phyloP scores from a whole-genome alignment of 495 filamentous ascomycete species.

The Elasticomyces elasticus region DNA sequence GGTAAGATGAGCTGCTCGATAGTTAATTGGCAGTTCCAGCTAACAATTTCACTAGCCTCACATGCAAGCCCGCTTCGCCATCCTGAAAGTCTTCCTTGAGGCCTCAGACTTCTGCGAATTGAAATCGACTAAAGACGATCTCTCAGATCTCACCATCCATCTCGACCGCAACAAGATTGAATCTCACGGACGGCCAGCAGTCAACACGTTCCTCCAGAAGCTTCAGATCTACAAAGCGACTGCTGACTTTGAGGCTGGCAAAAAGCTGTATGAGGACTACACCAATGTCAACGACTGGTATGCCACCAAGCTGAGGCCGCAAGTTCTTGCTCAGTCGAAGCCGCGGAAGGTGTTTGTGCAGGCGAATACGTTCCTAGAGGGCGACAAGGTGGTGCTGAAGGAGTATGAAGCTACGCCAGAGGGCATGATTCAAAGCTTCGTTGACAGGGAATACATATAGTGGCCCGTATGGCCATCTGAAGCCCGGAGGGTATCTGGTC shows the following conservation, averaged over 20 bases:
- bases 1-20: no score
- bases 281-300: constrained; percentile 74
- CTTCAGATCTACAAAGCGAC: constrained; percentile 88
- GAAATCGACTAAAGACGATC: constrained; percentile 59
- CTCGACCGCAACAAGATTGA: constrained; percentile 80
- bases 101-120: constrained; percentile 76
- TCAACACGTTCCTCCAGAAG: constrained; percentile 83
- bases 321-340: constrained; percentile 76
- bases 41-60: constrained; percentile 74
- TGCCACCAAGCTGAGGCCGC: constrained; percentile 61
- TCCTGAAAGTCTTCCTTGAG: constrained; percentile 76
- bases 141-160: constrained; percentile 68
- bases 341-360: constrained; percentile 95
- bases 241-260: constrained; percentile 67
- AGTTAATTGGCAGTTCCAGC: no score
- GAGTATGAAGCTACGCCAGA: constrained; percentile 83
- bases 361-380: constrained; percentile 68
- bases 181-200: constrained; percentile 49
- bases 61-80: constrained; percentile 78
- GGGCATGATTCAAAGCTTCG: constrained; percentile 86
- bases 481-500: no score
- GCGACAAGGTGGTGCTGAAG: constrained; percentile 61
- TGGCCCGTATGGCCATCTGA: not conserved
- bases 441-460: constrained; percentile 53
- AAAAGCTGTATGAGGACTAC: constrained; percentile 69